Evolutionary conservation across 345 rosid genomes (phyloP).

Genomic region (Eucalyptus sp.): DNA sequence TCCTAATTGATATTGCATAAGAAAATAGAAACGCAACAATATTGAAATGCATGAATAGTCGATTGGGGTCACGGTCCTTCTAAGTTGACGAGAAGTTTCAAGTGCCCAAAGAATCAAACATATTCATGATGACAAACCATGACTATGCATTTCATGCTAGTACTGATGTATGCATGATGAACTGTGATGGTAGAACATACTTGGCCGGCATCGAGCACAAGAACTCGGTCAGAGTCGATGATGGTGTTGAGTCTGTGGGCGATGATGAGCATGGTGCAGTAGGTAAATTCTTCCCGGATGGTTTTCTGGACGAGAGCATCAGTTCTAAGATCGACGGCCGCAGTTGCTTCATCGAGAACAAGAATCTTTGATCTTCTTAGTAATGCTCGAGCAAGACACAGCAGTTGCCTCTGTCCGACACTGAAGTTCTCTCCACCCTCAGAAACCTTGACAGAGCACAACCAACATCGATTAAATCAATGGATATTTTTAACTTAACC

Average conservation of each 20-base stretch:
- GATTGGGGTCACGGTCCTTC: background rate
- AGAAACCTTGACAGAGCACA: background rate
- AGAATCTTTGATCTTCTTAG: conserved; percentile 81
- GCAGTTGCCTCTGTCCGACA: conserved; percentile 80
- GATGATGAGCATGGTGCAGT: conserved; percentile 8
- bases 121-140: background rate
- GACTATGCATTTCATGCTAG: background rate
- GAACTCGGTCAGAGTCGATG: conserved; percentile 70
- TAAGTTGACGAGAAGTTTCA: background rate
- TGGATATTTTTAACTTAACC: background rate
- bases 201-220: conserved; percentile 82
- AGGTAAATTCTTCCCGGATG: conserved; percentile 43
- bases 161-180: background rate
- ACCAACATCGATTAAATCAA: background rate
- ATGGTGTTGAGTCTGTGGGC: conserved; percentile 91
- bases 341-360: conserved; percentile 22
- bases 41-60: background rate
- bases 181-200: conserved; percentile 7
- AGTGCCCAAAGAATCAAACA: background rate
- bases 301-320: conserved; percentile 88
- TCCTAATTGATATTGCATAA: background rate
- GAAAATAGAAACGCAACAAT: background rate
- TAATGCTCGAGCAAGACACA: conserved; percentile 89
- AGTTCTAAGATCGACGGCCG: conserved; percentile 73
- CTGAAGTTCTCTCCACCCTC: conserved; percentile 65